Conservation (phyloP, 2,329 filamentous ascomycete genomes). For the Apiospora rasikravindrae region DNA sequence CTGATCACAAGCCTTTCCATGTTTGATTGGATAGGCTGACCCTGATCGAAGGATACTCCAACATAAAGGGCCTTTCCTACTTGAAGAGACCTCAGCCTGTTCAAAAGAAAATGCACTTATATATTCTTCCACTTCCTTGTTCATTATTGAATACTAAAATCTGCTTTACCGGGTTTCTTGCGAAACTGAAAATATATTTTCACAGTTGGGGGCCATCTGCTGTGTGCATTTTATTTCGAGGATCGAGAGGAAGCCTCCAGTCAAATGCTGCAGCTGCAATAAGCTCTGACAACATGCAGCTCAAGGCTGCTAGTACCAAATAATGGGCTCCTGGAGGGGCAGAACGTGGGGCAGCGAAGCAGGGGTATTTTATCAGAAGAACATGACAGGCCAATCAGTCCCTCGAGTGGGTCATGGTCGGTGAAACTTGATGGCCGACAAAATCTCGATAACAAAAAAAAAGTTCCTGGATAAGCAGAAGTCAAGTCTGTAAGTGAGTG, state of each 20-base stretch:
- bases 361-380: slow-evolving; percentile 24
- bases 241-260: not conserved
- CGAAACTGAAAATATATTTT: too few species aligned
- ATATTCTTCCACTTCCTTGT: too few species aligned
- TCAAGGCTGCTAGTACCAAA: not conserved
- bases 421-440: slow-evolving; percentile 32
- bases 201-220: too few species aligned
- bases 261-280: not conserved
- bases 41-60: not conserved
- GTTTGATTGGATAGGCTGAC: not conserved
- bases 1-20: not conserved
- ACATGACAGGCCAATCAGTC: slow-evolving; percentile 30
- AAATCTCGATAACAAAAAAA: slow-evolving; percentile 33
- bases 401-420: slow-evolving; percentile 29
- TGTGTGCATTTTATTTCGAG: too few species aligned
- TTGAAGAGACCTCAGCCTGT: not conserved
- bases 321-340: slow-evolving; percentile 17
- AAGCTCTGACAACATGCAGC: not conserved
- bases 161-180: too few species aligned
- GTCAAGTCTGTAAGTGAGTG: slow-evolving; percentile 3
- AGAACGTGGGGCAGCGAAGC: not conserved
- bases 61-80: not conserved
- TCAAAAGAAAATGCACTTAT: too few species aligned
- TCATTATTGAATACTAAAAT: too few species aligned
- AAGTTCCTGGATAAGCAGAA: slow-evolving; percentile 11